Base-by-base conservation (phyloP, 2,329 filamentous ascomycete species). In the Epichloe scottii region DNA sequence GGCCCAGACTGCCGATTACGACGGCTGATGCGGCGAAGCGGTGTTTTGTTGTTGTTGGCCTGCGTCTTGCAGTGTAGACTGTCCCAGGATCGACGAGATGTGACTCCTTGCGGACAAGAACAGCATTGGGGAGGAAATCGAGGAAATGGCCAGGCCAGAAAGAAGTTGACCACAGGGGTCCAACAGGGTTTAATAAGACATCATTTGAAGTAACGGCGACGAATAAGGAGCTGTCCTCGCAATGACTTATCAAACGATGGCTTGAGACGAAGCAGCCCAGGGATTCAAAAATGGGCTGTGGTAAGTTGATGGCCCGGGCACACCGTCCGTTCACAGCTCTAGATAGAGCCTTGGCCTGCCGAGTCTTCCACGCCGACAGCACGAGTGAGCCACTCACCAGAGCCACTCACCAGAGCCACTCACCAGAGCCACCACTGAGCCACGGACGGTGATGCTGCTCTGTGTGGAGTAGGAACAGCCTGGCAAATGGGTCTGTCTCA, bases 11-110 rank as follows among this genome's bases (percentile, higher is more conserved):
- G 42, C 30, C n/a, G 47, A 45, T 52, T 50, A 50, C 51, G 51
- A 50, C 47, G 26, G 43, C 37, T 49, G 17, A 30, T 49, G 49
- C 49, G 43, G 43, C 49, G 49, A 23, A 51, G 43, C 44, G 43
- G 37, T 40, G 30, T 38, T 38, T n/a, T 34, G 38, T 40, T 45
- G 41, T 17, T 39, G 33, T 7, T 30, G 26, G 26, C 26, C 26
- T 30, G 26, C 8, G 26, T 30, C 26, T 10, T 30, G 26, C 26
- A 30, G 26, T 30, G 26, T 30, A 30, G 8, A 30, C 26, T 30
- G 8, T 30, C 26, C 26, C 26, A 30, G 26, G 26, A 30, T 10
- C 1, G 26, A 30, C 26, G 8, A 30, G 26, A 30, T 30, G 8
- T 30, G 26, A 30, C 26, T 30, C 26, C 8, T 30, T 30, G 8